phyloP scores from a whole-genome alignment of 306 rosid species.

The Sesbania bispinosa region DNA sequence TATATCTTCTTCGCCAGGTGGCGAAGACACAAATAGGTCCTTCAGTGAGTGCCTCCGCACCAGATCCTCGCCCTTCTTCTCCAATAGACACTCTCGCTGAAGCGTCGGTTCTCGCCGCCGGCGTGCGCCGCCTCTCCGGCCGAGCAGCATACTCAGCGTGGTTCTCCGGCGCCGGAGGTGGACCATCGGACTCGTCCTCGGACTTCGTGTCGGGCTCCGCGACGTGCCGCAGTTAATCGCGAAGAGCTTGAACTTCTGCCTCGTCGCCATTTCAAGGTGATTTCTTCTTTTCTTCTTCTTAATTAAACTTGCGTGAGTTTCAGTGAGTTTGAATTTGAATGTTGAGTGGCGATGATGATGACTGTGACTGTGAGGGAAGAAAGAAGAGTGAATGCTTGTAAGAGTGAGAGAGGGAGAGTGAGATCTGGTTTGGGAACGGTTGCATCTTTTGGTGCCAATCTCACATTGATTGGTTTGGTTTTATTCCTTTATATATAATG shows the following conservation, averaged over 20 bases:
- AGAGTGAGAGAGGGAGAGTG: not conserved
- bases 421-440: slow-evolving; percentile 29
- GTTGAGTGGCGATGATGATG: slow-evolving; percentile 35
- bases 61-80: slow-evolving; percentile 27
- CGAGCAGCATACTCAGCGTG: slow-evolving; percentile 57
- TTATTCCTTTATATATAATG: too few relatives aligned
- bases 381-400: not conserved
- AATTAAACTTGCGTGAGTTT: not conserved
- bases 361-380: too few relatives aligned
- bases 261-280: slow-evolving; percentile 48
- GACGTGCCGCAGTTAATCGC: slow-evolving; percentile 62
- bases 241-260: slow-evolving; percentile 58
- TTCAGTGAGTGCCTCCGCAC: slow-evolving; percentile 44
- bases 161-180: slow-evolving; percentile 61
- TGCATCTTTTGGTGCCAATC: not conserved
- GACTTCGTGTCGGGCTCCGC: slow-evolving; percentile 30
- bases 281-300: not conserved
- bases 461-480: not conserved
- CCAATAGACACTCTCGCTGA: slow-evolving; percentile 5
- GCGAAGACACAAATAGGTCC: slow-evolving; percentile 59
- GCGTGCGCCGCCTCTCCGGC: slow-evolving; percentile 18
- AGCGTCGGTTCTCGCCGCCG: slow-evolving; percentile 22
- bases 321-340: slow-evolving; percentile 45
- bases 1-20: slow-evolving; percentile 34
- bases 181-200: slow-evolving; percentile 51